These are phyloP conservation scores for Tubosaeta sp. DNA, from an alignment of 768 basidiomycete genomes.

Conservation along the genomic window DNA sequence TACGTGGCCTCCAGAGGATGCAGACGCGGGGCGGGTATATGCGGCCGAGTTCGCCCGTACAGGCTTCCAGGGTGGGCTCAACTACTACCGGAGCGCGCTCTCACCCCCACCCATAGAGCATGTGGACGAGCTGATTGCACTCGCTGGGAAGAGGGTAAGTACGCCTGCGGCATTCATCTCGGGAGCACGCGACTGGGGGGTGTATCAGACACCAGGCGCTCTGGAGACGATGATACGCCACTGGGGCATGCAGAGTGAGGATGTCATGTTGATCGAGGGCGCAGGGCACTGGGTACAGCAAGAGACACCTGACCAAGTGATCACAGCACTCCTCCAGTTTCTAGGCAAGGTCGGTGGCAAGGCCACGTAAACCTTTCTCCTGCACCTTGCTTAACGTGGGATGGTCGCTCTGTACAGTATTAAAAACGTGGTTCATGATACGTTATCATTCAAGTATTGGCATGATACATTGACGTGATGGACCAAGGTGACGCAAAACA, in stretches of 20 bases:
- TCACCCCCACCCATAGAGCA: conserved; percentile 31
- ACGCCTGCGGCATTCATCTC: conserved; percentile 57
- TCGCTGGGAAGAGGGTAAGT: conserved; percentile 42
- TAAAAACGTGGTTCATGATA: conserved; percentile 7
- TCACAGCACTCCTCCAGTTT: conserved; percentile 40
- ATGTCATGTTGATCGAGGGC: conserved; percentile 48
- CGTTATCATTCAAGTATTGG: conserved; percentile 13
- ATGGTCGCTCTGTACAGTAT: background rate
- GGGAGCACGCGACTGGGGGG: conserved; percentile 57
- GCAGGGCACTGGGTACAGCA: conserved; percentile 68
- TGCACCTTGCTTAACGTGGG: background rate
- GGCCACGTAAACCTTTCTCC: background rate
- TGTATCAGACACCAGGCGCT: conserved; percentile 50
- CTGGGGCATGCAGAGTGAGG: conserved; percentile 37
- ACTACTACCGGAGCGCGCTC: conserved; percentile 45
- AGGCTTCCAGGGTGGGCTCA: conserved; percentile 63
- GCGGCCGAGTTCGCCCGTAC: conserved; percentile 45
- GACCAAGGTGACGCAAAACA: conserved; percentile 8
- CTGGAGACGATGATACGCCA: conserved; percentile 38
- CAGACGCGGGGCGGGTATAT: conserved; percentile 41
- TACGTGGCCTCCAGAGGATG: conserved; percentile 48
- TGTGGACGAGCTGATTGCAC: conserved; percentile 40
- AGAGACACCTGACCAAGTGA: conserved; percentile 44
- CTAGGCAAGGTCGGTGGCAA: conserved; percentile 24
- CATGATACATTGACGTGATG: conserved; percentile 24